Evolutionary conservation across 2,329 filamentous ascomycete species (phyloP).

Genomic region (Alternaria sp.): DNA sequence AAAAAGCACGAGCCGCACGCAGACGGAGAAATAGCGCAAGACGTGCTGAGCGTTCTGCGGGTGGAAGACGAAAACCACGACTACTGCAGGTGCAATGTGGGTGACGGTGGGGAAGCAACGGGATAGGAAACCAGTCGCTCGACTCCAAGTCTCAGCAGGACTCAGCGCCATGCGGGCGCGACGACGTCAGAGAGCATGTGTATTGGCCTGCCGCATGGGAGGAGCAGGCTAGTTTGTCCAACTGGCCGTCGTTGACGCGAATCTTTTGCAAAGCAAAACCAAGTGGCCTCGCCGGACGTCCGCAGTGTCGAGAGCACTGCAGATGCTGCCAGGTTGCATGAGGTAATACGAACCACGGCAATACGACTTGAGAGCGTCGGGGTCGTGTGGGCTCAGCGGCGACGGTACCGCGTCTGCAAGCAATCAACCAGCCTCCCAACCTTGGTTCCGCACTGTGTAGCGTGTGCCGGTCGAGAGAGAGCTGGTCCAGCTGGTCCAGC

Average conservation of each 20-base stretch:
- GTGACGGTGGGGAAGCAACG: constrained; percentile 31
- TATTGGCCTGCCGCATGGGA: constrained; percentile 12
- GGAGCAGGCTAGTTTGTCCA: background rate
- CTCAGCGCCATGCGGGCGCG: constrained; percentile 32
- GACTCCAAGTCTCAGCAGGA: constrained; percentile 27
- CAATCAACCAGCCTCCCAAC: constrained; percentile 9
- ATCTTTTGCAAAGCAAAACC: constrained; percentile 15
- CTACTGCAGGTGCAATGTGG: constrained; percentile 41
- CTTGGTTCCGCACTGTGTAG: constrained; percentile 5
- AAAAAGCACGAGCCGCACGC: constrained; percentile 12
- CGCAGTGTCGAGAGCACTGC: constrained; percentile 8
- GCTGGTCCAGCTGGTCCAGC: background rate
- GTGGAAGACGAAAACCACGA: constrained; percentile 27
- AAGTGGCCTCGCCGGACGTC: background rate
- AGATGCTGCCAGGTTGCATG: constrained; percentile 20
- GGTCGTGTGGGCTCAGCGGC: background rate
- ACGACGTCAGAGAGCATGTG: constrained; percentile 5
- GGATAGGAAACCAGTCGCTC: constrained; percentile 25
- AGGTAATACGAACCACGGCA: constrained; percentile 23
- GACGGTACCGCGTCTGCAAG: background rate
- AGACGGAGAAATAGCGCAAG: constrained; percentile 12
- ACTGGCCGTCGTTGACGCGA: constrained; percentile 10
- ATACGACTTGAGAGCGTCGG: constrained; percentile 1
- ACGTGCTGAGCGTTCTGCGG: constrained; percentile 26
- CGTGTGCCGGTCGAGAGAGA: constrained; percentile 19